Evolutionary conservation across 257 asterid genomes (phyloP), one percentile per base, ranked within the genome.

Genomic region (Forsythia suspensa): DNA sequence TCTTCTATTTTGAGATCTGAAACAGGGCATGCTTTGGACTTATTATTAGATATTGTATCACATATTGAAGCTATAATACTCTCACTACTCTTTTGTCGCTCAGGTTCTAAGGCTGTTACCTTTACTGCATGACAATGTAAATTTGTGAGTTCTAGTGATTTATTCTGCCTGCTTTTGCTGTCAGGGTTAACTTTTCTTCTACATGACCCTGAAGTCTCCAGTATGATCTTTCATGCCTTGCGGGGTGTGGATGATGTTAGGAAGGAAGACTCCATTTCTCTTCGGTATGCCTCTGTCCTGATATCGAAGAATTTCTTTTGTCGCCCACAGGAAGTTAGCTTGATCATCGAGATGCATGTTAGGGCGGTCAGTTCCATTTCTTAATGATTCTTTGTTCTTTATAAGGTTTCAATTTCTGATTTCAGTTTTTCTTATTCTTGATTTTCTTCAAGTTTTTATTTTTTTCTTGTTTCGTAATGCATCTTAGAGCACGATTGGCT

Each of bases 121-220:
- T 41, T 77, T 48, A 37, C 59, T n/a, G 24, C 72, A 71, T 13
- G 5, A 9, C 74, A 6, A n/a, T 16, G 6, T 78, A 71, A 57
- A 77, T 83, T 72, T 61, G 57, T 80, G 38, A 51, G 71, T 69
- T 71, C 40, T 34, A 72, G 66, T 80, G 67, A 55, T 78, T 76
- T 77, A 77, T 83, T 77, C 73, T 82, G 46, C 75, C 66, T 81
- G 71, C 66, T 79, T 63, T 73, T 84, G 38, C 83, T 86, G 89
- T 77, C 92, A 95, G 99, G 99, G 73, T 79, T 93, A 85, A 80
- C 85, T 77, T 95, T 90, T 77, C 98, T 95, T 83, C 89, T 92
- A 68, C 80, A 82, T 68, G 97, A 95, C 76, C 91, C 92, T 72
- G 99, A 95, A 74, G 84, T 93, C 67, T 87, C 92, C 75, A 82